Base-by-base conservation (phyloP, 2,329 filamentous ascomycete species). In the Claviceps digitariae region DNA sequence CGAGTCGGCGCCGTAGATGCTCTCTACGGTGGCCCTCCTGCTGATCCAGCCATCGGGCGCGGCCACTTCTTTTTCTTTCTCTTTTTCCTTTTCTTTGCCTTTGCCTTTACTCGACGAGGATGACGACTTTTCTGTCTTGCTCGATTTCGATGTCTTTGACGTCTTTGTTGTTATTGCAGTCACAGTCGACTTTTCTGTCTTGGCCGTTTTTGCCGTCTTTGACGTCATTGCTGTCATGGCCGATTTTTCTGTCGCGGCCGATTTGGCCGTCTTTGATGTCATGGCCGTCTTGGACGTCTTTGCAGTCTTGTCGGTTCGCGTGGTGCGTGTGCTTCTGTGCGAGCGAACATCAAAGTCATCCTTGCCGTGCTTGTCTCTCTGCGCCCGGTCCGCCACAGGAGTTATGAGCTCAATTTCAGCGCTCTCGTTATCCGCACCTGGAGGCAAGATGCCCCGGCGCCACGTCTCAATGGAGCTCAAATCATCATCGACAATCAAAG, bases 381-480 rank as follows among this genome's bases (percentile, higher is more conserved):
- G 69, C 15, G 72, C 74, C 9, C 72, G 72, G 54, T 77, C 72
- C 5, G 78, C 78, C 61, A 72, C 67, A 2, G 77, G 78, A 48
- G 75, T 80, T 60, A 82, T 81, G 55, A 81, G 71, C 63, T 82
- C 78, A 25, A 76, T 60, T 48, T 81, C 77, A 12, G 72, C 76
- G 38, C 62, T 71, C 54, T 72, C 74, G 41, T 72, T 72, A 29
- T 72, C 74, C 27, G 25, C 52, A 50, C 70, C 73, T 31, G 65
- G 69, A 0, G 74, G 69, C 54, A 69, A 61, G 57, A 81, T 80
- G 29, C 78, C 79, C n/a, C 78, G 68, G 8, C 77, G 71, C 79
- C 79, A 82, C 0, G 68, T 70, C 62, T 82, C 79, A 48, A 82
- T 82, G 21, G 70, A 70, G 67, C 77, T 80, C 21, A 82, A 65